Percentiles rank a stretch among this genome's conserved stretches.
phyloP scores from a whole-genome alignment of 1,284 basidiomycete species.

The Entoloma clypeatum region DNA sequence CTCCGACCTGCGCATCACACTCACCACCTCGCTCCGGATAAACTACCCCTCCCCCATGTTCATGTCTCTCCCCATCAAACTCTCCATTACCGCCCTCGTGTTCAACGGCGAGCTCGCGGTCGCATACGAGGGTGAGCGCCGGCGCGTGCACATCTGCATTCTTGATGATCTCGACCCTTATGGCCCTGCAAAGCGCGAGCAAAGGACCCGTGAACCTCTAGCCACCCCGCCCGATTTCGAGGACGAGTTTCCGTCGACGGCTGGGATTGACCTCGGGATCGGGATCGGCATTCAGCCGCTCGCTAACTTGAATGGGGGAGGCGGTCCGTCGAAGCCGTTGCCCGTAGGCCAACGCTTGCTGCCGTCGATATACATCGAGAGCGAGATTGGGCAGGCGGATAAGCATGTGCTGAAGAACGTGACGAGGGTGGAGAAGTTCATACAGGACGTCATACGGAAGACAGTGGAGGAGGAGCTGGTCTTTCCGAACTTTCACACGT shows the following conservation, averaged over 20 bases:
- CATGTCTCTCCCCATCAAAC: conserved; percentile 93
- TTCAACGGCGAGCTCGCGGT: conserved; percentile 86
- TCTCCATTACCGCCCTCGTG: conserved; percentile 84
- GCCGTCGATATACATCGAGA: conserved; percentile 93
- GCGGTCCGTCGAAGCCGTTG: conserved; percentile 52
- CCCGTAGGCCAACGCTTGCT: conserved; percentile 83
- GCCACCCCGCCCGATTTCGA: conserved; percentile 30
- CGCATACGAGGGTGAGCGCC: conserved; percentile 83
- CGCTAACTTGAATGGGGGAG: too few relatives aligned
- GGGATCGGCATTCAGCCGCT: too few relatives aligned
- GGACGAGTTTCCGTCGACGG: conserved; percentile 23
- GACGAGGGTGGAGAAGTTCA: conserved; percentile 93
- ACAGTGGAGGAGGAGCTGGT: conserved; percentile 92
- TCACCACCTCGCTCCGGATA: conserved; percentile 92
- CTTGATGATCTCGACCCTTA: conserved; percentile 84
- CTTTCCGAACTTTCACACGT: conserved; percentile 90
- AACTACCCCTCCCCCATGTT: conserved; percentile 95
- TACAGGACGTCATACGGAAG: conserved; percentile 92
- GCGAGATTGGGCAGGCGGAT: conserved; percentile 93
- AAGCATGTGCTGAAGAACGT: conserved; percentile 97
- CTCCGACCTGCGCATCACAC: conserved; percentile 74
- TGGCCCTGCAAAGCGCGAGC: conserved; percentile 56
- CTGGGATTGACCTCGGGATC: conserved; percentile 20
- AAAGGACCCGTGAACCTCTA: conserved; percentile 13
- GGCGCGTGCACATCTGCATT: conserved; percentile 83